Evolutionary conservation across 169 alveolate species (phyloP), one percentile per base, ranked within the genome.

Genomic region (Theileria equi): DNA sequence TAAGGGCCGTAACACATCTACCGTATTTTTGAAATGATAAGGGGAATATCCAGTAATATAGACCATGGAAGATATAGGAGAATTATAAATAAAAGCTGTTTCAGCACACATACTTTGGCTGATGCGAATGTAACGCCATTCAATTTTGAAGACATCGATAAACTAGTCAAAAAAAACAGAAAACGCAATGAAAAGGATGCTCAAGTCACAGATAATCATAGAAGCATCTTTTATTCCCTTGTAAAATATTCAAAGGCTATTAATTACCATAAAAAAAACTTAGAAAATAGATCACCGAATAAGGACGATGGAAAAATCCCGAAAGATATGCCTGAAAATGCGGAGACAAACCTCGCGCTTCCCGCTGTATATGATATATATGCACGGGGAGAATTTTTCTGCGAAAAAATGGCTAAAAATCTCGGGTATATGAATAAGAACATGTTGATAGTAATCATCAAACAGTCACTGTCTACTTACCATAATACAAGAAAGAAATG

Each of bases 401-500:
- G 79, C 17, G 67, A 66, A n/a, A 53, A 64, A 25, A 55, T 74
- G 0, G 35, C 54, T 19, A 50, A 40, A 16, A 19, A 44, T 1
- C 34, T 74, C 28, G 53, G 25, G 17, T 28, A 4, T n/a, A 28
- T 45, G 68, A 23, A n/a, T 4, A 34, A 59, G 16, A 79, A 74
- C 34, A 74, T 45, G 41, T 54, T 68, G 28, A 64, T 74, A 21
- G 52, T 63, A 26, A 53, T 74, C 29, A 45, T 74, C 35, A 69
- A 64, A 28, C 17, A 71, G 16, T 44, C 84, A 3, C 71, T 64
- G 10, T 61, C 84, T 1, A 79, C 73, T 48, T 57, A 54, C 55
- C 67, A 53, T 19, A 35, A 74, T 50, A 5, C 62, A 34, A 25
- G 50, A 28, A 43, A 16, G 25, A 47, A 47, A 16, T 55, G 43